Evolutionary conservation across 164 flowering plant genomes (phyloP), one percentile per base, ranked within the genome.

Genomic region (Magnolia sinica): DNA sequence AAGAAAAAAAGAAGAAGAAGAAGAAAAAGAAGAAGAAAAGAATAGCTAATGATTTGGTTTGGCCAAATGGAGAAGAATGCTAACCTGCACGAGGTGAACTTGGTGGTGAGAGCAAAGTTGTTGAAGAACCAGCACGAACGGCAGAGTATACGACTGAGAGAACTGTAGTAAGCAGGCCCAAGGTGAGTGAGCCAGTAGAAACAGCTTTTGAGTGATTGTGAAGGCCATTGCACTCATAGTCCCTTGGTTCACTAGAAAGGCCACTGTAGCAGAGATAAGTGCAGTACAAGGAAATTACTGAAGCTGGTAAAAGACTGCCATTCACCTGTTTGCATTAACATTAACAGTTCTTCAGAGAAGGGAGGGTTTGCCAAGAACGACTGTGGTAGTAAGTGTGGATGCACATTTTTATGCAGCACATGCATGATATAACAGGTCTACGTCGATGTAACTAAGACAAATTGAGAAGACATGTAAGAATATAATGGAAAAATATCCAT

Each of bases 91-190:
- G 96, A 20, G 98, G 97, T 59, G 98, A 94, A 76, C 89, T 86
- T 69, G 98, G 96, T 58, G 94, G 91, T 45, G 97, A 92, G 9
- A 96, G 91, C 67, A 96, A 79, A 63, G 97, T 81, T 13, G 97
- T 92, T 14, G 99, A 96, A 79, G 99, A 96, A 50, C 99, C 99
- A 83, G 99, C 99, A 79, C 99, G 98, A 45, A 96, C 95, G 80
- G 99, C 99, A 82, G 99, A 96, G 81, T 96, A 96, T 51, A 92
- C 95, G 50, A 96, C 98, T 19, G 98, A 96, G 5, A 96, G 91
- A 77, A 94, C 88, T 63, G 98, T 96, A 1, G 98, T 94, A 8
- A 89, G 45, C 73, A 96, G 83, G 27, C 99, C 99, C 71, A 96
- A 20, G 27, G 93, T 83, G 71, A 96, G 94, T n/a, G 94, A 86